Conservation (phyloP, 2,329 filamentous ascomycete species). For the Pyrenochaeta sp. region DNA sequence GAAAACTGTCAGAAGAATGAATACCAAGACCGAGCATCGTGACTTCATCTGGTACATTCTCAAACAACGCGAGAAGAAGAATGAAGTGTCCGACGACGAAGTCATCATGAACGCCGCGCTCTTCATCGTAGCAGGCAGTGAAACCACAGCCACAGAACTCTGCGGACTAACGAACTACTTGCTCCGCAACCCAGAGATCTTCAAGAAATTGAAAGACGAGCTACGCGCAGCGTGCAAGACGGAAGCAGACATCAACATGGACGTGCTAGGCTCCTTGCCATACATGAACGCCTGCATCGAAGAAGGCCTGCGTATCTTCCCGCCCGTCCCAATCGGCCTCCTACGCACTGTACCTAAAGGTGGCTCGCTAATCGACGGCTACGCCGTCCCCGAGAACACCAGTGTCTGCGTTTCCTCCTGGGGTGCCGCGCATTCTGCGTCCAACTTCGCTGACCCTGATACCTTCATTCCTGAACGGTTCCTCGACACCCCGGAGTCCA, state of each 20-base stretch:
- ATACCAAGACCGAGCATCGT: conserved; percentile 40
- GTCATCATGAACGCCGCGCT: conserved; percentile 44
- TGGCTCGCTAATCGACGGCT: conserved; percentile 49
- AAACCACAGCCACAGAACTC: conserved; percentile 46
- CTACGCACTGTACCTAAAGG: conserved; percentile 46
- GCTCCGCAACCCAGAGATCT: conserved; percentile 34
- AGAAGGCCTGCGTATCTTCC: conserved; percentile 57
- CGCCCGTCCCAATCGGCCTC: conserved; percentile 55
- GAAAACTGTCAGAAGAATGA: conserved; percentile 40
- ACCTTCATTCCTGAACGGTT: conserved; percentile 48
- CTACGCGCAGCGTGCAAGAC: conserved; percentile 35
- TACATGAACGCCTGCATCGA: conserved; percentile 58
- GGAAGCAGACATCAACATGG: conserved; percentile 45
- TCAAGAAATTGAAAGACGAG: conserved; percentile 36
- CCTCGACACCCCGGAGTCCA: conserved; percentile 31
- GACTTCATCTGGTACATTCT: conserved; percentile 50
- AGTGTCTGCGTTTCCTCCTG: conserved; percentile 39
- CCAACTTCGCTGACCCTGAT: conserved; percentile 46
- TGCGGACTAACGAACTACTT: conserved; percentile 43
- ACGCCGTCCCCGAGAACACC: conserved; percentile 46
- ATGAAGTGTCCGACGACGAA: conserved; percentile 44
- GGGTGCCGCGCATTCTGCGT: conserved; percentile 37
- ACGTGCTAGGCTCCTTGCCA: conserved; percentile 35
- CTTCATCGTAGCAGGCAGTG: conserved; percentile 45
- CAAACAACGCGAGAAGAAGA: conserved; percentile 44